A percentile compares a stretch with the other conserved stretches of the same genome.
Evolutionary conservation across 2,329 filamentous ascomycete genomes (phyloP).

Genomic region (Diplodia intermedia): DNA sequence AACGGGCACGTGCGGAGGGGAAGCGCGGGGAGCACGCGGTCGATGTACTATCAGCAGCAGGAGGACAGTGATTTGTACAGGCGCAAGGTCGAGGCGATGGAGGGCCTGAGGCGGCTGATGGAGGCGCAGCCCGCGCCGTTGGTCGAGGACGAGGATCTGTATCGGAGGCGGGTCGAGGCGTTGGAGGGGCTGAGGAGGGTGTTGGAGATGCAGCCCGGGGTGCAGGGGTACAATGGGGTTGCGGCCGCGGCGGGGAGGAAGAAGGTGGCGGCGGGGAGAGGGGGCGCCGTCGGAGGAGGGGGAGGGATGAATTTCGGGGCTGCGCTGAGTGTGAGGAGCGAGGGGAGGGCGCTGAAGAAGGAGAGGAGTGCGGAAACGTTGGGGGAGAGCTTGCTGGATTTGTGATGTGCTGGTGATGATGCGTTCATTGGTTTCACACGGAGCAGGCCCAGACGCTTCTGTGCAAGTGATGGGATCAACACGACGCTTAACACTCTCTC

Average conservation of each 20-base stretch:
- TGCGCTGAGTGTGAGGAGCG: conserved; percentile 19
- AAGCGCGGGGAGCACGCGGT: neutral
- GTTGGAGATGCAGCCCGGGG: conserved; percentile 26
- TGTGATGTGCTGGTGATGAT: neutral
- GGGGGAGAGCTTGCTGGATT: conserved; percentile 29
- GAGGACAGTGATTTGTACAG: conserved; percentile 29
- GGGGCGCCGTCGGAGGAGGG: neutral
- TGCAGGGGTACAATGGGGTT: neutral
- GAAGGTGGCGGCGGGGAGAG: neutral
- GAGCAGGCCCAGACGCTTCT: neutral
- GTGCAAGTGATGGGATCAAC: too few species aligned
- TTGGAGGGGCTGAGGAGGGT: conserved; percentile 29
- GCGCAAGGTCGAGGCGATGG: conserved; percentile 32
- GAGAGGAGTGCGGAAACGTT: conserved; percentile 26
- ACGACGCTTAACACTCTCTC: too few species aligned
- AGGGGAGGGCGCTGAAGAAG: conserved; percentile 14
- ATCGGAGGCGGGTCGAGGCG: conserved; percentile 30
- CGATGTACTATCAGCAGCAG: neutral
- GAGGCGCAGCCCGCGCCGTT: conserved; percentile 20
- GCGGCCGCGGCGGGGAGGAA: neutral
- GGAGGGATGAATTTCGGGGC: neutral
- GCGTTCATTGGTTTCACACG: neutral
- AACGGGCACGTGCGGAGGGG: neutral
- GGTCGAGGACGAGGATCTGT: conserved; percentile 26
- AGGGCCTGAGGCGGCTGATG: conserved; percentile 24